Base-by-base conservation (phyloP, 176 grass and related monocot species). In the Avena sativa region DNA sequence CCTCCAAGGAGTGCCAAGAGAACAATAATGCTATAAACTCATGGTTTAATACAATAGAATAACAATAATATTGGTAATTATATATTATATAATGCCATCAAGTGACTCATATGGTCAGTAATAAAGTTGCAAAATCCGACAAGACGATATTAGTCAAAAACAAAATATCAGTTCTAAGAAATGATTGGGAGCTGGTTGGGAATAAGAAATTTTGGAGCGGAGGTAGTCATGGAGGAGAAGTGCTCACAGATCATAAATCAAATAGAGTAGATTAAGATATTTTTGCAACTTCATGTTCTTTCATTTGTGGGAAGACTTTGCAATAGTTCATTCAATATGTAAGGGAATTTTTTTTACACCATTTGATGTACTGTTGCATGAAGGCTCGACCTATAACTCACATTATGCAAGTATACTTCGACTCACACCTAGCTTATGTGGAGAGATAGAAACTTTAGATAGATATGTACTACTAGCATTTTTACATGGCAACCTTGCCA, bases 191-290 rank as follows among this genome's bases (percentile, higher is more conserved):
- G 72, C n/a, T 83, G 79, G 43, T n/a, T 62, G 14, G 20, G 70
- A 82, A 79, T 87, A 72, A 23, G 55, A 83, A 66, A 87, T 38
- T 68, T 36, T 9, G 17, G 16, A 48, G 12, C 58, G 64, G 57
- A 48, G n/a, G 46, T 83, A 75, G 70, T 87, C 80, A 79, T 87
- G 80, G 74, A 66, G 66, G 56, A 79, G 56, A 83, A 79, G 89
- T 90, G 89, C 80, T 83, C 21, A 21, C 10, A 20, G 26, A 51
- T 74, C 36, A 73, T 70, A 73, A 43, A 63, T 17, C 43, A 62
- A 62, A 82, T 52, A 78, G 17, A 32, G 43, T 38, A 53, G 6
- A 61, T 34, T 51, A 30, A 55, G 15, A 16, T 14, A 52, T 14
- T 15, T 32, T 81, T 81, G 36, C 49, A n/a, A 36, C 48, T 5